Evolutionary conservation across 371 early-diverging fungal species (phyloP).

Genomic region (Syncephalastrum sp.): DNA sequence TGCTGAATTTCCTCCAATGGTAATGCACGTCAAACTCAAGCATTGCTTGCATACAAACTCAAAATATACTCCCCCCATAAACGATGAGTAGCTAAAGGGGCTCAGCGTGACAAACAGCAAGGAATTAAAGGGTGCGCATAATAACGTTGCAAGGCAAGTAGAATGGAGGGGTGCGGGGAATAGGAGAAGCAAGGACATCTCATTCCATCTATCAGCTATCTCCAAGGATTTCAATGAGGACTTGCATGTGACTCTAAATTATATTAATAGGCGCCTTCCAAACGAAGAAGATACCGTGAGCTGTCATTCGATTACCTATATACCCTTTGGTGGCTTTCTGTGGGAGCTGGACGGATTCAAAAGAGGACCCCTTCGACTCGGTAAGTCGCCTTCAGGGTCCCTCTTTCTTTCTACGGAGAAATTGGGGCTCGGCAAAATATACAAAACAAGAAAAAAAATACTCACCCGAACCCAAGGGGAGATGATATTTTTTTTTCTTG

Average conservation of each 20-base stretch:
- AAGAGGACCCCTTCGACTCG: conserved; percentile 35
- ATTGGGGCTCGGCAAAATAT: too few species aligned
- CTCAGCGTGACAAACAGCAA: conserved; percentile 34
- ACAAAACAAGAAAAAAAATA: too few species aligned
- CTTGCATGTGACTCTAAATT: too few species aligned
- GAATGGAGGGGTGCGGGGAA: not conserved
- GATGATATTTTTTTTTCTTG: too few species aligned
- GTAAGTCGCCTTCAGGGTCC: conserved; percentile 8
- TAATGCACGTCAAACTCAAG: conserved; percentile 7
- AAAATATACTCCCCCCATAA: too few species aligned
- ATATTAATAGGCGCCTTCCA: not conserved
- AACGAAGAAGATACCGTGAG: conserved; percentile 10
- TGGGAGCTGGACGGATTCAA: conserved; percentile 54
- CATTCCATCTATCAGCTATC: conserved; percentile 5
- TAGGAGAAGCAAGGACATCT: conserved; percentile 2
- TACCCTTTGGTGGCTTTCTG: conserved; percentile 38
- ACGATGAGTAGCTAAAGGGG: conserved; percentile 26
- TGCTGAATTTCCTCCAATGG: conserved; percentile 32
- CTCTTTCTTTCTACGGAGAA: too few species aligned
- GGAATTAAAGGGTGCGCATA: conserved; percentile 33
- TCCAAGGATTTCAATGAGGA: too few species aligned
- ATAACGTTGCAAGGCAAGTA: conserved; percentile 29
- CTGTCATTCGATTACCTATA: conserved; percentile 45
- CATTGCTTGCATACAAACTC: too few species aligned
- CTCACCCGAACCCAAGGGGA: too few species aligned